Conservation (phyloP, 495 filamentous ascomycete genomes). For the Podospora comata region DNA sequence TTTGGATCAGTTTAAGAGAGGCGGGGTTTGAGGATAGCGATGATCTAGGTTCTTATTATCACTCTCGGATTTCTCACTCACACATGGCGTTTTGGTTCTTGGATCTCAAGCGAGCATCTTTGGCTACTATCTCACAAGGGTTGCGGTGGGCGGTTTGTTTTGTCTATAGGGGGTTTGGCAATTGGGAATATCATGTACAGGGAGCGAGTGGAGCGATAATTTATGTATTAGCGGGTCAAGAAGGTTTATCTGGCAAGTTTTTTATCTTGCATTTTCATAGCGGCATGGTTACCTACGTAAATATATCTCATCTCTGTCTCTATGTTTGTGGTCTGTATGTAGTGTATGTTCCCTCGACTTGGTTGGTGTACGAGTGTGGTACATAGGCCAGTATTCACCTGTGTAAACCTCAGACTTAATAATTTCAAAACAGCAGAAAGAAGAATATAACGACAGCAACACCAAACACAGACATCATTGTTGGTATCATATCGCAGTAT, state of each 20-base stretch:
- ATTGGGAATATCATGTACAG: background rate
- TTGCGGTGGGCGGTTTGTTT: background rate
- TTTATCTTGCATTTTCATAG: background rate
- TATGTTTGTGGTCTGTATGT: background rate
- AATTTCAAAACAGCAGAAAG: too few species aligned
- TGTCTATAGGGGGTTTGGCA: background rate
- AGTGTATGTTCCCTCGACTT: background rate
- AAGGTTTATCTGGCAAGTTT: background rate
- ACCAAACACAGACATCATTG: background rate
- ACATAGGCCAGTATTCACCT: background rate
- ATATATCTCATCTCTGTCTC: background rate
- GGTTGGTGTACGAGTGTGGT: background rate
- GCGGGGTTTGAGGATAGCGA: background rate
- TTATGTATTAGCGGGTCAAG: background rate
- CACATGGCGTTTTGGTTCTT: background rate
- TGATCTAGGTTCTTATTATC: background rate
- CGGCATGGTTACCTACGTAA: background rate
- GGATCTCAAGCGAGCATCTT: background rate
- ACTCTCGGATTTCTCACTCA: background rate
- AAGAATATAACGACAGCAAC: background rate
- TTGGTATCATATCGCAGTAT: background rate
- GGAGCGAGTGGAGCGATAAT: too few species aligned
- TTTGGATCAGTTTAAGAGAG: background rate
- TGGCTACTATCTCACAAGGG: background rate
- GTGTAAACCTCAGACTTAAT: background rate